Conservation (phyloP, 2,329 filamentous ascomycete species). For the Ascochyta rabiei region DNA sequence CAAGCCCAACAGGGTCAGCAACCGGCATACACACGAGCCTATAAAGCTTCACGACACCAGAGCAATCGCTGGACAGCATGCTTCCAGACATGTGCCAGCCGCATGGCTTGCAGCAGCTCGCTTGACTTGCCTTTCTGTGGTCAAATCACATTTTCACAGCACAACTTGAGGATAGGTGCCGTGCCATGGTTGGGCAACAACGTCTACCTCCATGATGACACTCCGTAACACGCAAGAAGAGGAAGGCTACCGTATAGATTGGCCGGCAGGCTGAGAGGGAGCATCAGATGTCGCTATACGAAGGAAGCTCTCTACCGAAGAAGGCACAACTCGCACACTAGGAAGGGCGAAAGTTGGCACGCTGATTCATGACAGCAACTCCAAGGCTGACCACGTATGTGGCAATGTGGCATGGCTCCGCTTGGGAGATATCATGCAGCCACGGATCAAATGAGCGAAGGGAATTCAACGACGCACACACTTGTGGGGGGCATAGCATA, state of each 20-base stretch:
- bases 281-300: constrained; percentile 12
- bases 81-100: background rate
- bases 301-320: constrained; percentile 17
- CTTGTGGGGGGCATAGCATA: background rate
- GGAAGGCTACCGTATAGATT: constrained; percentile 15
- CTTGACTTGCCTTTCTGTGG: background rate
- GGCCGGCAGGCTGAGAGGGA: constrained; percentile 3
- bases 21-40: constrained; percentile 31
- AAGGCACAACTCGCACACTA: background rate
- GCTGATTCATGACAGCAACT: background rate
- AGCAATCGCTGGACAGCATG: constrained; percentile 6
- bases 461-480: constrained; percentile 2
- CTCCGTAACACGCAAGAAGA: background rate
- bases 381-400: background rate
- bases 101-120: background rate
- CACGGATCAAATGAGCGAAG: constrained; percentile 4
- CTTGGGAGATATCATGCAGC: constrained; percentile 20
- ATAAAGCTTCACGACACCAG: constrained; percentile 13
- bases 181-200: background rate
- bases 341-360: background rate
- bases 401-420: constrained; percentile 15
- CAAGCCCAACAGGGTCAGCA: constrained; percentile 25
- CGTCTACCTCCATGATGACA: background rate
- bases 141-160: background rate
- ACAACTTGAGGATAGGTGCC: background rate